Base-by-base conservation (phyloP, 495 filamentous ascomycete genomes). In the Aspergillus heteromorphus region DNA sequence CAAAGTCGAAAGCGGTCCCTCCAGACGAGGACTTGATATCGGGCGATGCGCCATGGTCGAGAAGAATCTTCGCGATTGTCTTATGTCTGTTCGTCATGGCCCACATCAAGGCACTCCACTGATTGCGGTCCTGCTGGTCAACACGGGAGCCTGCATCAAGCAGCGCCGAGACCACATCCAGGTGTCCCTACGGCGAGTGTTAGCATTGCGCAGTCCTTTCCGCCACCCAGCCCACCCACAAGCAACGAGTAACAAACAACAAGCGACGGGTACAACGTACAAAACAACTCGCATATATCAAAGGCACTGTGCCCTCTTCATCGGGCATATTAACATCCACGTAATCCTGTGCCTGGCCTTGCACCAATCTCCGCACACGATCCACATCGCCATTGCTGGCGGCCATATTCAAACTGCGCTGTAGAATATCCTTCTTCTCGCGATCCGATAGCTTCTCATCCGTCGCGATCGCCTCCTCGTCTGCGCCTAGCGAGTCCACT, bases 61-160 rank as follows among this genome's bases (percentile, higher is more conserved):
- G 78, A 18, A 99, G 72, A 14, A 88, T 75, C 63, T 97, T 97
- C 19, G 90, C 90, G 61, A 99, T 97, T 25, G 83, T 85, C 69
- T 97, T 97, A 67, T 99, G 93, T 57, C 91, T 78, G 66, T 97
- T 99, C 36, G 93, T 97, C 90, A 97, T 97, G 27, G 93, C 93
- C 93, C 93, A 99, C 93, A 97, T 99, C 61, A 99, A 74, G 16
- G 93, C 86, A 66, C 90, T 99, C 93, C 93, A 99, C 57, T 92
- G 84, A 65, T 97, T 95, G 47, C 87, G 85, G 66, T 99, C 93
- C 71, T 97, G 93, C 64, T 87, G 83, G 68, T 99, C 90, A 23
- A 97, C 89, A 56, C 90, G 82, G n/a, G 89, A 93, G 4, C 93
- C 90, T 6, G 87, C 88, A 47, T 90, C 82, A 29, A 99, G 77